Conservation (phyloP, 257 asterid genomes). For the Voacanga thouarsii region DNA sequence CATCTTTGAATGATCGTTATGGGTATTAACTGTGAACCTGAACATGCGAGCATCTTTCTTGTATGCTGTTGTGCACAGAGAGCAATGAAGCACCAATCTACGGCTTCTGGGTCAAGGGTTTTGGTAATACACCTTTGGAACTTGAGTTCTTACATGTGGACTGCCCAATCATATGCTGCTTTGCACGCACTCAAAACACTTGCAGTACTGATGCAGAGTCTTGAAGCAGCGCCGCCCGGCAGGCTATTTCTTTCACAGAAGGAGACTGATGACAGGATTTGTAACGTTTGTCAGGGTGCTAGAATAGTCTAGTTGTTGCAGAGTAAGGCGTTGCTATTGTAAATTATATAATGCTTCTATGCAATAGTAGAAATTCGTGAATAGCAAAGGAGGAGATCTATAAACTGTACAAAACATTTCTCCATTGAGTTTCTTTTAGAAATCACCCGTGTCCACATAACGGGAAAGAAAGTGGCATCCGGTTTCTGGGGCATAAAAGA, state of each 20-base stretch:
- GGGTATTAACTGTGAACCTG: conserved; percentile 48
- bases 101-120: not conserved
- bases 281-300: too few relatives aligned
- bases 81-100: not conserved
- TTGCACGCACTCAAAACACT: too few relatives aligned
- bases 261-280: not conserved
- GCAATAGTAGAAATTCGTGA: not conserved
- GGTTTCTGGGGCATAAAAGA: too few relatives aligned
- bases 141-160: too few relatives aligned
- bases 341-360: not conserved
- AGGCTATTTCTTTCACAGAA: not conserved
- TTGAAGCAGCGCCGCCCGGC: not conserved
- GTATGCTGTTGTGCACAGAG: not conserved
- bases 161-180: too few relatives aligned
- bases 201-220: too few relatives aligned
- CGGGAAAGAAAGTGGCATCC: too few relatives aligned
- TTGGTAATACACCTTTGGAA: not conserved
- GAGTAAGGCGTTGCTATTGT: not conserved
- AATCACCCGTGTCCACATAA: too few relatives aligned
- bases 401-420: too few relatives aligned
- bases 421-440: not conserved
- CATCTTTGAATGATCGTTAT: conserved; percentile 78
- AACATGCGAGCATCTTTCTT: not conserved
- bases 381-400: not conserved
- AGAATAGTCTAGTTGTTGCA: not conserved